Evolutionary conservation across 768 basidiomycete species (phyloP), one percentile per base, ranked within the genome.

Genomic region (Agrocybe chaxingu): DNA sequence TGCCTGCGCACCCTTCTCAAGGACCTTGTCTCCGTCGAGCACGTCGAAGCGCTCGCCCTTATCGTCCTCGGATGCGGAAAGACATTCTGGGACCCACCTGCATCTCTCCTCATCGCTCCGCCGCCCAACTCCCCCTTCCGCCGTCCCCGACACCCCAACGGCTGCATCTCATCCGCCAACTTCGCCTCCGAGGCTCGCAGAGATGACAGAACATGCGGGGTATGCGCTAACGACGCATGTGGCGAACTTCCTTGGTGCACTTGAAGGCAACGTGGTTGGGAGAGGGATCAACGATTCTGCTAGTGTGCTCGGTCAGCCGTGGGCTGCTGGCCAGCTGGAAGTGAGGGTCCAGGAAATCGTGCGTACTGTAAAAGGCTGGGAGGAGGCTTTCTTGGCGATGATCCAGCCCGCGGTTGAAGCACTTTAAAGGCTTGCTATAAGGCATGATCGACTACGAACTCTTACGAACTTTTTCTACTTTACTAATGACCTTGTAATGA

Each of bases 1-100:
- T 59, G 59, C 45, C 49, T 63, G 9, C 47, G 49, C 44, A 24
- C 56, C 16, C 45, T 63, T 24, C 46, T 63, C 33, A 52, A 55
- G 32, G 51, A 57, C 33, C 56, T 63, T 12, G 49, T 53, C 47
- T 60, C 59, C n/a, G 52, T 57, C 33, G 62, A 63, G 44, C 59
- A 61, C 40, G 33, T 57, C 3, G 57, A 61, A 29, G 62, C 56
- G 5, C 46, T 62, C 4, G 48, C 45, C n/a, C 45, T 47, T 33
- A 46, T 62, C 19, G 42, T 62, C 30, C 36, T 62, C 5, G 58
- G 56, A n/a, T 56, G 58, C 16, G 61, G 61, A 3, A 46, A 47
- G 11, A 16, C 49, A 11, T 53, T 59, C 19, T 62, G 60, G 60
- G 46, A 32, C 16, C 51, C 57, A 31, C n/a, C 31, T 11, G 24